Base-by-base conservation (phyloP, 2,329 filamentous ascomycete genomes). In the Dothidotthia symphoricarpi region DNA sequence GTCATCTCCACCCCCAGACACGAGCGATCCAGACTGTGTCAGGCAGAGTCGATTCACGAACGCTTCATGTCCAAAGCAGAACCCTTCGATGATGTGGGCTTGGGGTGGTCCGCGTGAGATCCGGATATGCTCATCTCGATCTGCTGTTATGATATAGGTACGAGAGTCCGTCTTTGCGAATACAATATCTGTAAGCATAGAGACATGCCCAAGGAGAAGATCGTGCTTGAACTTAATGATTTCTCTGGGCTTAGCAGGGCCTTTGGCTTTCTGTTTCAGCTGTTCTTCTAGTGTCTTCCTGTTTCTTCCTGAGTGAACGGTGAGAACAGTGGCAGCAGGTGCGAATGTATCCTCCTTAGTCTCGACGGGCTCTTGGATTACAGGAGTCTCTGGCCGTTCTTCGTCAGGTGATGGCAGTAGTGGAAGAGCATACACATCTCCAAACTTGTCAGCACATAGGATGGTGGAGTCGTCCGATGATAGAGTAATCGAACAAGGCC, bases 371-470 rank as follows among this genome's bases (percentile, higher is more conserved):
- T 22, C 19, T 22, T 22, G 5, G 9, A 22, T 22, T 28, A 42
- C 41, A 34, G 44, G 33, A 5, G 43, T 48, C 17, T 47, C 54
- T 13, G 52, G 47, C 25, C 51, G 51, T 17, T 59, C 56, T 28
- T 68, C 63, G 24, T 64, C 59, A n/a, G 61, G 57, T 9, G 62
- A 54, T 10, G 57, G 52, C 29, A 88, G 64, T 3, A 97, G 73
- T 11, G 93, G 91, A 6, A 98, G 69, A 9, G 86, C 80, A 69
- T 95, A 97, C 44, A 96, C 91, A 64, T 98, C 93, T 50, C 93
- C 93, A 59, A 97, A 97, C 67, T 98, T 98, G 73, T 98, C 93
- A 35, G 82, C 91, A 45, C 81, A 82, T 41, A 97, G 69, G 47
- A 98, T 87, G 7, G 82, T 86, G 28, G 76, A 74, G 45, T 80